Conservation (phyloP, 495 filamentous ascomycete genomes). For the Extremus antarcticus region DNA sequence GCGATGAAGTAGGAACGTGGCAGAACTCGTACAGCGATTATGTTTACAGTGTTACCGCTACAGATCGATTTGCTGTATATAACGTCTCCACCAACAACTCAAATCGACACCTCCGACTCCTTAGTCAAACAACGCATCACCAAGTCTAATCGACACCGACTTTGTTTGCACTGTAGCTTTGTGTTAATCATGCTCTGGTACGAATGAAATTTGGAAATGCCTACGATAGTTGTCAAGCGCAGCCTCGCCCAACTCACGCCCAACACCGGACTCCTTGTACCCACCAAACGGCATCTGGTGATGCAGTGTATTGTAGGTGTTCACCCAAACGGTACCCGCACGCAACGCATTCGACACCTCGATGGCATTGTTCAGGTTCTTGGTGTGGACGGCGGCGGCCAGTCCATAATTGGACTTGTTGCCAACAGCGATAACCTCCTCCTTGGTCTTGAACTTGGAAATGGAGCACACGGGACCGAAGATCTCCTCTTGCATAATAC, state of each 20-base stretch:
- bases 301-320: conserved; percentile 13
- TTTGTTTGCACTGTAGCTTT: no score
- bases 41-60: no score
- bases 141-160: no score
- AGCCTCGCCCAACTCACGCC: conserved; percentile 35
- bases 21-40: no score
- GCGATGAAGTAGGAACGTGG: no score
- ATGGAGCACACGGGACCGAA: conserved; percentile 42
- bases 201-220: no score
- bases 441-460: conserved; percentile 41
- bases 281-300: conserved; percentile 40
- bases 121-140: no score
- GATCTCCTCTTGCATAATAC: conserved; percentile 40
- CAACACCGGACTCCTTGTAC: conserved; percentile 39
- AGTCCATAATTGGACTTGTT: conserved; percentile 40
- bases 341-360: background rate
- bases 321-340: conserved; percentile 3
- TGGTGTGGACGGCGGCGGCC: conserved; percentile 17
- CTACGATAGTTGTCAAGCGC: no score
- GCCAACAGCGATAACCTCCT: conserved; percentile 27
- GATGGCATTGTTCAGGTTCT: conserved; percentile 3
- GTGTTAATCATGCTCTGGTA: no score
- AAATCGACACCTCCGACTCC: no score
- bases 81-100: no score
- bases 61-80: no score